A percentile compares a stretch with the other conserved stretches of the same genome.
Conservation (phyloP, 768 basidiomycete species). For the Russula vinacea region DNA sequence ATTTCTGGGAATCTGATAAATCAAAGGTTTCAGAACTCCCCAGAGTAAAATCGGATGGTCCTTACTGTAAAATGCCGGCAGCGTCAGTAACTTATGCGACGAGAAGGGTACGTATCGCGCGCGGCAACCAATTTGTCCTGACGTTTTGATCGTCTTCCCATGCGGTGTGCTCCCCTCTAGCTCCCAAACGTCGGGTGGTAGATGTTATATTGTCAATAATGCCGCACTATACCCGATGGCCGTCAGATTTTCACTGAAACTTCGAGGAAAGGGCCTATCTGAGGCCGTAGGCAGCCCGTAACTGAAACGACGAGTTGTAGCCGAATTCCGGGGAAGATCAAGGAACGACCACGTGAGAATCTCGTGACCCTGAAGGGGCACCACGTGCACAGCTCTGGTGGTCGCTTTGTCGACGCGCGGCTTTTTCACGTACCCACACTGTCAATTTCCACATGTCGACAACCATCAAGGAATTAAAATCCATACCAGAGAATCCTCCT, state of each 20-base stretch:
- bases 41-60: neutral
- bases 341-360: neutral
- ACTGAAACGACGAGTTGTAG: neutral
- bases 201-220: neutral
- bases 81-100: neutral
- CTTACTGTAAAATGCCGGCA: neutral
- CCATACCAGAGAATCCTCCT: constrained; percentile 58
- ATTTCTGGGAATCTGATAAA: neutral
- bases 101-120: neutral
- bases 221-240: neutral
- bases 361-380: neutral
- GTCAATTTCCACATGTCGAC: constrained; percentile 8
- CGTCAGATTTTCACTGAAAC: neutral
- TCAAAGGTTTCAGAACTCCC: neutral
- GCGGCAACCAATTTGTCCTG: neutral
- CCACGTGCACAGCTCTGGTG: neutral
- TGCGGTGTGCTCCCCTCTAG: neutral
- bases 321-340: neutral
- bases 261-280: neutral
- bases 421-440: too few species aligned
- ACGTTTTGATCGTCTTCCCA: neutral
- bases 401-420: neutral
- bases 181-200: neutral
- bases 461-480: constrained; percentile 32
- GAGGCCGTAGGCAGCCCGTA: neutral